Conservation (phyloP, 78 protist species). For the Cavenderia fasciculata region DNA sequence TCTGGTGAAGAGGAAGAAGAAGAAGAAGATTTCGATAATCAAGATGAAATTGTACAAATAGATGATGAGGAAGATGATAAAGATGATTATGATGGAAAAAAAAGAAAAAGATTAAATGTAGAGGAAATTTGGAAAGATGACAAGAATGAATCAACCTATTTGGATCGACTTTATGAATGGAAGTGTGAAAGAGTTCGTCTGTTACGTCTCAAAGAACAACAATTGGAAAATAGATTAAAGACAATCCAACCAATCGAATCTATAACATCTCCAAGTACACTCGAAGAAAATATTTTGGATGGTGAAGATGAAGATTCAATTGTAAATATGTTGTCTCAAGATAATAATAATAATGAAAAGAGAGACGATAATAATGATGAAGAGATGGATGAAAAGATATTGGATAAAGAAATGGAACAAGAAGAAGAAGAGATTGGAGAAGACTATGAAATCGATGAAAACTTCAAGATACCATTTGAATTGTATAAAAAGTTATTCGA, state of each 20-base stretch:
- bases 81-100: not conserved
- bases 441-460: conserved; percentile 47
- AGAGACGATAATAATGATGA: not conserved
- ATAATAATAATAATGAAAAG: not conserved
- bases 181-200: not conserved
- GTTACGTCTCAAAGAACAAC: not conserved
- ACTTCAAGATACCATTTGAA: conserved; percentile 71
- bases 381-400: not conserved
- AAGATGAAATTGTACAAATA: not conserved
- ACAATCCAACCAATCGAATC: not conserved
- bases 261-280: not conserved
- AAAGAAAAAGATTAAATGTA: not conserved
- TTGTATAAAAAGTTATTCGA: conserved; percentile 73
- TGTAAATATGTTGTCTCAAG: not conserved
- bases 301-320: conserved; percentile 27
- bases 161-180: conserved; percentile 39
- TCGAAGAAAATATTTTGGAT: conserved; percentile 8
- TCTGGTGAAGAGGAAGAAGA: not conserved
- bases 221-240: not conserved
- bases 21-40: not conserved
- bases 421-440: conserved; percentile 43
- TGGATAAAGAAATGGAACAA: not conserved
- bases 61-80: conserved; percentile 16
- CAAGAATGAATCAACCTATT: conserved; percentile 34
- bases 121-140: conserved; percentile 70